These are phyloP conservation scores for Austroboletus niveus DNA, from an alignment of 1,284 basidiomycete species.

Conservation along the genomic window DNA sequence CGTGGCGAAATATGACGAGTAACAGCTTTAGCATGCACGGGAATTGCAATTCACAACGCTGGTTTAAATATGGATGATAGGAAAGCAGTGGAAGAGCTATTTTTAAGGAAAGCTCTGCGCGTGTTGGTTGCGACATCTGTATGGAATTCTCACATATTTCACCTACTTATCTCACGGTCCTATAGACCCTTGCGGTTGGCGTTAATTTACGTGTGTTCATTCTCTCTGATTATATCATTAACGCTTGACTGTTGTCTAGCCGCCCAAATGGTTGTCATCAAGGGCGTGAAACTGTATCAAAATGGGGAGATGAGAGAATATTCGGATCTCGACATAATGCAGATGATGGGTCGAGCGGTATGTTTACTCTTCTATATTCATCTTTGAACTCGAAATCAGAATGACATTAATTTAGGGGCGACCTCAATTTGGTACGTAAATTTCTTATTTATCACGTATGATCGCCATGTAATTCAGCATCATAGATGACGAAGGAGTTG, in stretches of 20 bases:
- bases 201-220: slow-evolving; percentile 75
- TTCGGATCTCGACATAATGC: slow-evolving; percentile 79
- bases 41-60: slow-evolving; percentile 87
- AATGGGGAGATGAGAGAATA: slow-evolving; percentile 68
- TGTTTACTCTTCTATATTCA: slow-evolving; percentile 26
- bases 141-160: slow-evolving; percentile 20
- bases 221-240: not conserved
- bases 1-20: not conserved
- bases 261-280: slow-evolving; percentile 79
- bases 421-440: slow-evolving; percentile 79
- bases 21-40: slow-evolving; percentile 56
- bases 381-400: not conserved
- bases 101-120: slow-evolving; percentile 60
- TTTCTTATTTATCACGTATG: not conserved
- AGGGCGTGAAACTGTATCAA: slow-evolving; percentile 75
- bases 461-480: slow-evolving; percentile 7
- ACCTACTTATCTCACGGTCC: slow-evolving; percentile 8
- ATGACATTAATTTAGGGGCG: slow-evolving; percentile 60
- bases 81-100: slow-evolving; percentile 67
- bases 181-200: slow-evolving; percentile 81
- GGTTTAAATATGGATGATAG: slow-evolving; percentile 77
- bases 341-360: slow-evolving; percentile 84
- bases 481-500: slow-evolving; percentile 73
- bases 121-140: slow-evolving; percentile 76
- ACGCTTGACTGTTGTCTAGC: slow-evolving; percentile 41